Conservation (phyloP, 2,329 filamentous ascomycete species). For the Aspergillus texensis region DNA sequence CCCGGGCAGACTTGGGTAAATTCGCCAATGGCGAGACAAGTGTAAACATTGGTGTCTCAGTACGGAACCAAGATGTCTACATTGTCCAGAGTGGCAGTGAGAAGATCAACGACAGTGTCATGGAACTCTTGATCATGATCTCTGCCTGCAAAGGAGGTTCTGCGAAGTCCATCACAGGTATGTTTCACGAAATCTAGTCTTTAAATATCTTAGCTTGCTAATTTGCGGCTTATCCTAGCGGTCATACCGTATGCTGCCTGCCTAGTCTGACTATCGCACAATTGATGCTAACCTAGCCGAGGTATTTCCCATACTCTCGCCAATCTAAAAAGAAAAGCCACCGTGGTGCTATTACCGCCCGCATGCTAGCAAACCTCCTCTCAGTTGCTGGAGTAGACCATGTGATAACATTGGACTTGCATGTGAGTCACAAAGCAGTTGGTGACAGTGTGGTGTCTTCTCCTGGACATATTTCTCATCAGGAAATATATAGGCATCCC, state of each 20-base stretch:
- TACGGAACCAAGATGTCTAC: slow-evolving; percentile 98
- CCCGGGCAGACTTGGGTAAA: slow-evolving; percentile 64
- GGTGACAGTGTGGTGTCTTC: slow-evolving; percentile 1
- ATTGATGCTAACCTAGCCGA: slow-evolving; percentile 43
- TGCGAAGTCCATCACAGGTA: slow-evolving; percentile 94
- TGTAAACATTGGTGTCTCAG: slow-evolving; percentile 68
- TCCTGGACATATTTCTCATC: slow-evolving; percentile 22
- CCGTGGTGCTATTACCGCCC: slow-evolving; percentile 90
- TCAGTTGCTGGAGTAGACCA: slow-evolving; percentile 94
- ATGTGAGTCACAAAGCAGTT: slow-evolving; percentile 55
- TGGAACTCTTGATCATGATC: slow-evolving; percentile 99
- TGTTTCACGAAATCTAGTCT: slow-evolving; percentile 30
- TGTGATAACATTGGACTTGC: slow-evolving; percentile 94
- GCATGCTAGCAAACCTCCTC: slow-evolving; percentile 95
- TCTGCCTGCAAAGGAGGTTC: slow-evolving; percentile 97
- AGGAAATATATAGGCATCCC: slow-evolving; percentile 62
- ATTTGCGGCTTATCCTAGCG: slow-evolving; percentile 29
- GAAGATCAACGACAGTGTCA: slow-evolving; percentile 97
- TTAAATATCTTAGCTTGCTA: slow-evolving; percentile 13
- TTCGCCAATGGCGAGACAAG: slow-evolving; percentile 72
- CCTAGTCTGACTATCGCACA: slow-evolving; percentile 30
- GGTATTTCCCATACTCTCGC: slow-evolving; percentile 97
- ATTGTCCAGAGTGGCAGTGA: slow-evolving; percentile 95
- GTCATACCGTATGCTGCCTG: slow-evolving; percentile 51
- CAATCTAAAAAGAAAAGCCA: slow-evolving; percentile 99